phyloP scores from a whole-genome alignment of 2,329 filamentous ascomycete genomes.

The Penicillium italicum region DNA sequence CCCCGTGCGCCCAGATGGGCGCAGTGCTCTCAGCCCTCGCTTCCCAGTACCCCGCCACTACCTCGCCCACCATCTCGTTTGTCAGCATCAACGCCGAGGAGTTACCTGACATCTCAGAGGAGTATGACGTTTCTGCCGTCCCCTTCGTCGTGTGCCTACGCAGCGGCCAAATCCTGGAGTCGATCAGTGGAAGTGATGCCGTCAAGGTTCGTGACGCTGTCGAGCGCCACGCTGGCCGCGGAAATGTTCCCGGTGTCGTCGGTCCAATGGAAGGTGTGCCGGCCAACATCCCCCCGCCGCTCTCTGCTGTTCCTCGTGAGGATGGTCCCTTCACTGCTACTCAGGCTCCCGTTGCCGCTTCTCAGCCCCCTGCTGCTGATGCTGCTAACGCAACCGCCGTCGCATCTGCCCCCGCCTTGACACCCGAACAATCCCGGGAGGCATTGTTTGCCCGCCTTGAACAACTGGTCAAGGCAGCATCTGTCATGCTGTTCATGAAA shows the following conservation, averaged over 20 bases:
- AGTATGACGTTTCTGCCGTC: conserved; percentile 90
- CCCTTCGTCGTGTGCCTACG: conserved; percentile 84
- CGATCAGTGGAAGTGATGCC: conserved; percentile 85
- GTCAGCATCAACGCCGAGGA: conserved; percentile 92
- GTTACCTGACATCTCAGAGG: conserved; percentile 83
- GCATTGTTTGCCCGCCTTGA: conserved; percentile 76
- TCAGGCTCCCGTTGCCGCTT: conserved; percentile 23
- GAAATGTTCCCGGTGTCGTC: conserved; percentile 25
- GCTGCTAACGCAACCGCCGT: conserved; percentile 24
- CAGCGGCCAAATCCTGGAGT: conserved; percentile 71
- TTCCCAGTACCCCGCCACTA: conserved; percentile 70
- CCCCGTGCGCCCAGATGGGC: conserved; percentile 91
- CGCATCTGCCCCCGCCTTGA: conserved; percentile 22
- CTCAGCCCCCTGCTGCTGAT: conserved; percentile 22
- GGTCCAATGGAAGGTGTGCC: conserved; percentile 26
- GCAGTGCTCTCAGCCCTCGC: conserved; percentile 82
- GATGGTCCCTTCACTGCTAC: conserved; percentile 31
- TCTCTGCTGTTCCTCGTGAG: conserved; percentile 40
- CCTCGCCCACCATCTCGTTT: conserved; percentile 70
- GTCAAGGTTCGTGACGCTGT: conserved; percentile 79
- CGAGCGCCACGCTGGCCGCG: conserved; percentile 67
- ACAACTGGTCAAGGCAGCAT: conserved; percentile 88
- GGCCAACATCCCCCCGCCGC: conserved; percentile 39
- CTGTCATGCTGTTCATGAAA: conserved; percentile 99
- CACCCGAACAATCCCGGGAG: conserved; percentile 65